Base-by-base conservation (phyloP, 257 asterid genomes). In the Paulownia fortunei region DNA sequence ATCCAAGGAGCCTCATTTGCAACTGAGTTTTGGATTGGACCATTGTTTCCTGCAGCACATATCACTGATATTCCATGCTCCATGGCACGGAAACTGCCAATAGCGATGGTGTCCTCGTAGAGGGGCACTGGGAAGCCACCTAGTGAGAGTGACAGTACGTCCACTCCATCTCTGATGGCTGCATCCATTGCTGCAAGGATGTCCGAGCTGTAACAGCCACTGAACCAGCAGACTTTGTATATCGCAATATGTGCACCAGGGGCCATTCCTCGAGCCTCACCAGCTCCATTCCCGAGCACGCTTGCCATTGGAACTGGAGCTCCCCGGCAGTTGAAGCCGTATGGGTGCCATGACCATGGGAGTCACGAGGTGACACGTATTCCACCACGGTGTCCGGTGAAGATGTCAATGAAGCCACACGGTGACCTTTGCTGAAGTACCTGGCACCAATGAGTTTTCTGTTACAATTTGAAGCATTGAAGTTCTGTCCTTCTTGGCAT, bases 1-100 rank as follows among this genome's bases (percentile, higher is more conserved):
- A 92, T 88, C 99, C 97, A 94, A 5, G 99, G 97, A 80, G 99
- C 98, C 79, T 87, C 95, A 13, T 94, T 94, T 16, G 94, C 91
- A 11, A 92, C 97, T 2, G 98, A 94, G 76, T 89, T 89, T 62
- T 82, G 83, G 24, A 88, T 72, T 8, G 98, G 98, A 1, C 99
- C 99, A 8, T 91, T 91, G 44, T 94, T 94, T 59, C 99, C 98
- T n/a, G 98, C 99, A 2, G 97, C 96, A 23, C 97, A 92, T 23
- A 92, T 72, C 19, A 94, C 97, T 3, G 92, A 79, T 69, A 94
- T 91, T 15, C 99, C 98, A 16, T 88, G 97, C 81, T 92, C 96
- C 94, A 92, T 80, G 0, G 97, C 99, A 42, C 97, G 89, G 63
- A 89, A 94, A 79, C 98, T 91, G 19, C 99, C 97, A 8, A 92